phyloP scores from a whole-genome alignment of 2,329 filamentous ascomycete genomes.

The Cladosporium sp. region DNA sequence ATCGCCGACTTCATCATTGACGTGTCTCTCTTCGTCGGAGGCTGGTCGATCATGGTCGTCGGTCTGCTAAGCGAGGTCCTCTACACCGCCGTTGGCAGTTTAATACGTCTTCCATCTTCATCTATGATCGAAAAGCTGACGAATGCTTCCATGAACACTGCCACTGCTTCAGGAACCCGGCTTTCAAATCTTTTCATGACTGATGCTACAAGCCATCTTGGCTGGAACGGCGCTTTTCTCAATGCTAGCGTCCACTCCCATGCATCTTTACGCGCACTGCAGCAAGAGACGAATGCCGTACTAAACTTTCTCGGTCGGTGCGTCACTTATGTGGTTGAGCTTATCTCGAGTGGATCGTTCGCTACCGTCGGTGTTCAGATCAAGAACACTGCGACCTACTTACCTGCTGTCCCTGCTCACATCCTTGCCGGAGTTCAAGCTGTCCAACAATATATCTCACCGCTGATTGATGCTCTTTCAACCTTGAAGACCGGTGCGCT shows the following conservation, averaged over 20 bases:
- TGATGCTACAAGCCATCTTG: constrained; percentile 13
- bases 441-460: constrained; percentile 16
- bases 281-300: constrained; percentile 22
- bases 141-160: constrained; percentile 17
- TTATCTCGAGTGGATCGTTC: constrained; percentile 23
- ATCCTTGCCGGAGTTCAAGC: constrained; percentile 12
- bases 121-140: neutral
- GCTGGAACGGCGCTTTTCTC: constrained; percentile 26
- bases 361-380: constrained; percentile 15
- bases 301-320: constrained; percentile 19
- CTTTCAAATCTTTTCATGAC: constrained; percentile 21
- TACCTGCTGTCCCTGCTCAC: constrained; percentile 12
- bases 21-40: constrained; percentile 58
- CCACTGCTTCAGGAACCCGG: constrained; percentile 19
- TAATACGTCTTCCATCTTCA: neutral
- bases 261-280: constrained; percentile 23
- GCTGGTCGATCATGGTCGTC: constrained; percentile 19
- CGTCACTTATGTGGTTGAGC: constrained; percentile 24
- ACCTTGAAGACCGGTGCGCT: constrained; percentile 21
- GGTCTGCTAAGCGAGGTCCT: neutral
- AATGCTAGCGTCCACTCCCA: constrained; percentile 25
- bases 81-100: neutral
- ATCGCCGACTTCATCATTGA: constrained; percentile 79
- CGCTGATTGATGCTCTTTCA: constrained; percentile 20
- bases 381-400: constrained; percentile 7